Conservation (phyloP, 352 stramenopile genomes). For the Stramenopiles sp. region DNA sequence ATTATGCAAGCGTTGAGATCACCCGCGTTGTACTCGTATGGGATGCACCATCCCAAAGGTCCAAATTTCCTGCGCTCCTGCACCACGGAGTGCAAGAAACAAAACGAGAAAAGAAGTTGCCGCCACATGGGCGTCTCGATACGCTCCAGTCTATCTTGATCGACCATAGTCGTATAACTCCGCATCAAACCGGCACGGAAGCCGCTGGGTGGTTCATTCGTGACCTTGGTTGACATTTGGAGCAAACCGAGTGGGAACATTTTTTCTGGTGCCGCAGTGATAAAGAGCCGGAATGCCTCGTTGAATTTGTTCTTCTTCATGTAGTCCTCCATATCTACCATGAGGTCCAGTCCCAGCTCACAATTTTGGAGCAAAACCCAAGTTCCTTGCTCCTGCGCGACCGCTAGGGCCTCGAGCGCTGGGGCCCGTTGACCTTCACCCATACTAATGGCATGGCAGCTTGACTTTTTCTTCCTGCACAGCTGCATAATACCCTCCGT, state of each 20-base stretch:
- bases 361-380: slow-evolving; percentile 97
- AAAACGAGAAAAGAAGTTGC: slow-evolving; percentile 86
- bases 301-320: slow-evolving; percentile 84
- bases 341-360: slow-evolving; percentile 85
- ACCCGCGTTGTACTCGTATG: slow-evolving; percentile 97
- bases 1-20: slow-evolving; percentile 90
- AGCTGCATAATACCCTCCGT: slow-evolving; percentile 91
- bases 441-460: slow-evolving; percentile 85
- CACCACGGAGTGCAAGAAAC: slow-evolving; percentile 91
- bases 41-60: slow-evolving; percentile 87
- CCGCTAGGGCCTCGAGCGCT: slow-evolving; percentile 86
- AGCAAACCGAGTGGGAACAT: slow-evolving; percentile 88
- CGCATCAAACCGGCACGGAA: slow-evolving; percentile 77
- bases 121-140: slow-evolving; percentile 73
- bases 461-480: slow-evolving; percentile 84
- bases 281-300: slow-evolving; percentile 83
- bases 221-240: slow-evolving; percentile 97
- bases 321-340: slow-evolving; percentile 95
- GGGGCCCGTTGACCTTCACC: slow-evolving; percentile 93
- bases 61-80: slow-evolving; percentile 97
- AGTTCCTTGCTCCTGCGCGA: slow-evolving; percentile 80
- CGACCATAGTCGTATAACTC: slow-evolving; percentile 94
- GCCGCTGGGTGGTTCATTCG: slow-evolving; percentile 86
- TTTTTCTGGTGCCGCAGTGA: slow-evolving; percentile 84
- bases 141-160: slow-evolving; percentile 89